These are phyloP conservation scores for Nigrograna mackinnonii DNA, from an alignment of 2,329 filamentous ascomycete genomes.

Conservation along the genomic window DNA sequence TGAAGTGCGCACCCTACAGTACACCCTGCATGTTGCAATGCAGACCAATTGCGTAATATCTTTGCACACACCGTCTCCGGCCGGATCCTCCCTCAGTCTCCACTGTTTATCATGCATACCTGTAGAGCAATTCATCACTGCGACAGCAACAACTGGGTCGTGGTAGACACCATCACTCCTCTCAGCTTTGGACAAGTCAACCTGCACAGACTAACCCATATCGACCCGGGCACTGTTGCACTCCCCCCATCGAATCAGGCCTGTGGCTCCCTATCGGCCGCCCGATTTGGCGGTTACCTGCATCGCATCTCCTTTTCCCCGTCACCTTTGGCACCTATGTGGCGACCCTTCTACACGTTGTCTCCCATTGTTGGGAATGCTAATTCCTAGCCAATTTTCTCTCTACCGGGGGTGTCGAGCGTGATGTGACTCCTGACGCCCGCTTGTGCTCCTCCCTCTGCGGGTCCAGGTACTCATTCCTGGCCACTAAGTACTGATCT, in stretches of 20 bases:
- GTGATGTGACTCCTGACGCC: too few species aligned
- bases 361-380: conserved; percentile 23
- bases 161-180: too few species aligned
- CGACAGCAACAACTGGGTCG: conserved; percentile 6
- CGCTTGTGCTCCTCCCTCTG: conserved; percentile 19
- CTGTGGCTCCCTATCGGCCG: too few species aligned
- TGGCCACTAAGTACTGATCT: conserved; percentile 21
- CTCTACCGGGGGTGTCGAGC: conserved; percentile 9
- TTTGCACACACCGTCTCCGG: not conserved
- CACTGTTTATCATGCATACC: conserved; percentile 6
- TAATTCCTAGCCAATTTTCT: conserved; percentile 12
- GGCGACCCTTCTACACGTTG: conserved; percentile 33
- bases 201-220: too few species aligned
- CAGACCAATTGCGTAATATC: not conserved
- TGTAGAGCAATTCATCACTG: conserved; percentile 1
- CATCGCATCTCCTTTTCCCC: too few species aligned
- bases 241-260: too few species aligned
- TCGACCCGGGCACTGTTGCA: too few species aligned
- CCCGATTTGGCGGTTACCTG: too few species aligned
- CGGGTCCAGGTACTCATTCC: conserved; percentile 28
- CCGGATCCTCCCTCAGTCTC: not conserved
- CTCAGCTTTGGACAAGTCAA: too few species aligned
- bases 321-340: too few species aligned
- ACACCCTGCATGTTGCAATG: too few species aligned
- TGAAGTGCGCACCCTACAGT: too few species aligned